Conservation (phyloP, 345 rosid genomes). For the Eucalyptus cladocalyx region DNA sequence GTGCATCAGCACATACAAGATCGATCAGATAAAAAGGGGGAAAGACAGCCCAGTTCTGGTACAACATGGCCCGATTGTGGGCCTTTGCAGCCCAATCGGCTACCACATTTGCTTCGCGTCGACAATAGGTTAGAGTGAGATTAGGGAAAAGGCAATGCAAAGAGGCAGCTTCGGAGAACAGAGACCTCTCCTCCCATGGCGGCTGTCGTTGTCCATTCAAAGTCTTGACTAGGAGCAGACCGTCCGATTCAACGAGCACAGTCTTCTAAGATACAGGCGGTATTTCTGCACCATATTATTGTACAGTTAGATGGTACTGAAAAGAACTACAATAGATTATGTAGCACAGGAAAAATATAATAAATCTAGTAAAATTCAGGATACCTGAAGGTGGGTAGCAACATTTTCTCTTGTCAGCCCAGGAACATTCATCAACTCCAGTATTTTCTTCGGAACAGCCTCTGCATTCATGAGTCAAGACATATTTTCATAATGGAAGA, state of each 20-base stretch:
- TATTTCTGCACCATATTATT: constrained; percentile 52
- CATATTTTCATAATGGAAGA: not conserved
- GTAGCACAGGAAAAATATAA: not conserved
- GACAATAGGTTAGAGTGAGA: too few relatives aligned
- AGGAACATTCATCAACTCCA: constrained; percentile 86
- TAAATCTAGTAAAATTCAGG: not conserved
- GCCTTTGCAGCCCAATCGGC: too few relatives aligned
- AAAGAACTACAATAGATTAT: not conserved
- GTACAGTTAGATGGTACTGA: not conserved
- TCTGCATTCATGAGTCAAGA: constrained; percentile 20
- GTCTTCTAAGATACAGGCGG: constrained; percentile 84
- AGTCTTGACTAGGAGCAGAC: too few relatives aligned
- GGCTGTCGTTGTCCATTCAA: too few relatives aligned
- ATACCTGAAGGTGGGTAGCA: constrained; percentile 93
- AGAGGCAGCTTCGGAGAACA: too few relatives aligned
- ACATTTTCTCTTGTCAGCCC: constrained; percentile 86
- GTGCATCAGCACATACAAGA: too few relatives aligned
- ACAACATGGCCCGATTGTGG: too few relatives aligned
- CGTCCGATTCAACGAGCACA: not conserved
- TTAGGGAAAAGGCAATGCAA: too few relatives aligned
- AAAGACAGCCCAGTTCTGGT: too few relatives aligned
- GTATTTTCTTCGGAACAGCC: constrained; percentile 50
- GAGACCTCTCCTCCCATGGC: too few relatives aligned
- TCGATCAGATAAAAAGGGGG: too few relatives aligned
- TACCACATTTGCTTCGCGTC: too few relatives aligned